Evolutionary conservation across 192 early-diverging fungal genomes (phyloP).

Genomic region (Lobosporangium transversale): DNA sequence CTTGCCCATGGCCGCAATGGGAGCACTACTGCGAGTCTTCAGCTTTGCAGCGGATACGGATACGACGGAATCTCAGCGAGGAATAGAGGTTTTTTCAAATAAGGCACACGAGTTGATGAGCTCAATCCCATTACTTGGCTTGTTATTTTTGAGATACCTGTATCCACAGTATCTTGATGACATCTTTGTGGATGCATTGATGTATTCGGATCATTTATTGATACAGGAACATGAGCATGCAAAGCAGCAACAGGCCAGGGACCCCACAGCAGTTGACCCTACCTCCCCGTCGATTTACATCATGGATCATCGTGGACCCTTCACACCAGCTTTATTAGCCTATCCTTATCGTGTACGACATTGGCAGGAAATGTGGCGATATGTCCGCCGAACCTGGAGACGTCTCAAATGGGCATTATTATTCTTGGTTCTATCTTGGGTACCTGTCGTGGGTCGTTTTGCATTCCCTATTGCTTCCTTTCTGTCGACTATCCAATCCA

Average conservation of each 20-base stretch:
- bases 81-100: conserved; percentile 37
- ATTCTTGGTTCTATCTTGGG: conserved; percentile 58
- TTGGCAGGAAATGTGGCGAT: conserved; percentile 64
- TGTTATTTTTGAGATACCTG: conserved; percentile 67
- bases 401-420: conserved; percentile 51
- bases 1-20: conserved; percentile 53
- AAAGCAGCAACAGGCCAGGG: conserved; percentile 10
- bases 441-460: conserved; percentile 64
- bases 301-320: conserved; percentile 52
- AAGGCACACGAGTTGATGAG: conserved; percentile 52
- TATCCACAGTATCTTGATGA: conserved; percentile 68
- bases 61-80: conserved; percentile 37
- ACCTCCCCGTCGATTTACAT: conserved; percentile 27
- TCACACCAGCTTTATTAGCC: conserved; percentile 44
- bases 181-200: conserved; percentile 64
- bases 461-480: conserved; percentile 64
- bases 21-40: conserved; percentile 40
- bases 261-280: conserved; percentile 12
- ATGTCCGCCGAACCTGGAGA: conserved; percentile 57
- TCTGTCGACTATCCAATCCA: conserved; percentile 55
- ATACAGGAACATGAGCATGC: conserved; percentile 53
- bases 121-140: conserved; percentile 58
- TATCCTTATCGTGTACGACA: conserved; percentile 47
- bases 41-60: conserved; percentile 33
- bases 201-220: conserved; percentile 54